Conservation (phyloP, 441 rosid species). For the Mallotus repandus region DNA sequence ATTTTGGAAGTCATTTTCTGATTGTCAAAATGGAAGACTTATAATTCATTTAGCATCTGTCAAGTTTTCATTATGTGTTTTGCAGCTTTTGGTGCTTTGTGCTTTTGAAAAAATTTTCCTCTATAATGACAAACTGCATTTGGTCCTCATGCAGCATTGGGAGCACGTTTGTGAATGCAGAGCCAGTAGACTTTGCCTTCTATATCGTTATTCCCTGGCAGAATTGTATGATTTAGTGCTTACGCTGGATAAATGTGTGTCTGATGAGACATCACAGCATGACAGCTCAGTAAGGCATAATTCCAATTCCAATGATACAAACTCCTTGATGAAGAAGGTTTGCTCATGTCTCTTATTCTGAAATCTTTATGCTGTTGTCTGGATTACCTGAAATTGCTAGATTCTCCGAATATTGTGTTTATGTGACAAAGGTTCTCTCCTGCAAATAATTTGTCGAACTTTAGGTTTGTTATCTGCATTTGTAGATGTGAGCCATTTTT, state of each 20-base stretch:
- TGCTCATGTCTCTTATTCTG: neutral
- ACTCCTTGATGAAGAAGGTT: slow-evolving; percentile 64
- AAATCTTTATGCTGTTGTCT: neutral
- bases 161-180: slow-evolving; percentile 90
- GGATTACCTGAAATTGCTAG: neutral
- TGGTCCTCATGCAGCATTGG: slow-evolving; percentile 73
- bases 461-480: neutral
- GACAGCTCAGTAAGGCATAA: slow-evolving; percentile 38
- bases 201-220: slow-evolving; percentile 78
- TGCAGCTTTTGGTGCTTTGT: slow-evolving; percentile 9
- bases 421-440: neutral
- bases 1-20: neutral
- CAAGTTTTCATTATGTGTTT: neutral
- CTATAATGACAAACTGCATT: slow-evolving; percentile 14
- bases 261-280: slow-evolving; percentile 35
- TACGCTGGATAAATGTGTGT: slow-evolving; percentile 38
- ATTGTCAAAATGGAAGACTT: neutral
- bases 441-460: neutral
- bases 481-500: neutral
- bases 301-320: slow-evolving; percentile 42
- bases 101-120: slow-evolving; percentile 6
- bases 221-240: slow-evolving; percentile 62
- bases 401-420: neutral
- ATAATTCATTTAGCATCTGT: neutral
- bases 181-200: slow-evolving; percentile 59